Conservation (phyloP, 345 rosid genomes). For the Eucalyptus polybractea region DNA sequence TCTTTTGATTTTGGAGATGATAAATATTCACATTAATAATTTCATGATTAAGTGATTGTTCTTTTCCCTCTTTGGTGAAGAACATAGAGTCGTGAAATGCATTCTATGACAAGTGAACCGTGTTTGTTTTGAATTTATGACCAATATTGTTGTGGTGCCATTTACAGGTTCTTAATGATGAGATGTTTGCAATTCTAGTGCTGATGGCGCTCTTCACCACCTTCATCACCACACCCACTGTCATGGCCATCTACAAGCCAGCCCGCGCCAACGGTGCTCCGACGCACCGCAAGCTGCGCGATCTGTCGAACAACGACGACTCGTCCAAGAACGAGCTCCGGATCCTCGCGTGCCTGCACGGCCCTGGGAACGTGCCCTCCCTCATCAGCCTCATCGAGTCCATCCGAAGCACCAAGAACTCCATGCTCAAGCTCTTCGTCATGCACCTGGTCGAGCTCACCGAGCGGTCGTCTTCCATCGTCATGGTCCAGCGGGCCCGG, state of each 20-base stretch:
- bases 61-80: background rate
- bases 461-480: constrained; percentile 66
- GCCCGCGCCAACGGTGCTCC: constrained; percentile 16
- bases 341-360: constrained; percentile 60
- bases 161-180: constrained; percentile 68
- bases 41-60: background rate
- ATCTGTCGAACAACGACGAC: constrained; percentile 14
- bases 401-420: constrained; percentile 42
- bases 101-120: background rate
- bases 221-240: constrained; percentile 69
- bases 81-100: background rate
- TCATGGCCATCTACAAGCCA: constrained; percentile 65
- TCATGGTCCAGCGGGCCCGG: constrained; percentile 54
- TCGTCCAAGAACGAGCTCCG: constrained; percentile 36
- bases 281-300: constrained; percentile 36
- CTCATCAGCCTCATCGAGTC: constrained; percentile 58
- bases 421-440: constrained; percentile 47
- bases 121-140: background rate
- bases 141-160: background rate
- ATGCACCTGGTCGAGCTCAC: constrained; percentile 82
- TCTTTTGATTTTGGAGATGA: background rate
- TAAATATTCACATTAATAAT: background rate
- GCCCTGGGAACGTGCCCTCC: constrained; percentile 51
- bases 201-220: constrained; percentile 87
- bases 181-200: constrained; percentile 62